phyloP scores from a whole-genome alignment of 139 green algal genomes.

The Dunaliella primolecta region DNA sequence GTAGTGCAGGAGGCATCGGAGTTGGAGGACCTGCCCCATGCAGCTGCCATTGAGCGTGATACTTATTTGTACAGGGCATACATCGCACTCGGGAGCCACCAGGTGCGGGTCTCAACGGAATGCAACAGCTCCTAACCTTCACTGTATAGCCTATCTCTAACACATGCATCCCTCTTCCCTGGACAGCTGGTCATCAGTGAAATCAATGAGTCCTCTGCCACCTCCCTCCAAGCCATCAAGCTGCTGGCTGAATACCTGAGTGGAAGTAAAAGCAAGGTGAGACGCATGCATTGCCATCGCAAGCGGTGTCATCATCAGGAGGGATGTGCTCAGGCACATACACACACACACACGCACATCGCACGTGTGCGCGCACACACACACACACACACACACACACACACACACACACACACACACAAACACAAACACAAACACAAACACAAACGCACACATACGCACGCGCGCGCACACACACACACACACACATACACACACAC shows the following conservation, averaged over 20 bases:
- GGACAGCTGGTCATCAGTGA: slow-evolving; percentile 90
- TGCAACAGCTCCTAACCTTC: neutral
- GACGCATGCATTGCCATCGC: neutral
- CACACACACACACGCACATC: neutral
- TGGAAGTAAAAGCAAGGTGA: slow-evolving; percentile 51
- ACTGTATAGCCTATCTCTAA: neutral
- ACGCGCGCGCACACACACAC: neutral
- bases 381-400: neutral
- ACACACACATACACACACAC: neutral
- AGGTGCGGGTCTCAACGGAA: slow-evolving; percentile 56
- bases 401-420: neutral
- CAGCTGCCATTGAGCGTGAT: slow-evolving; percentile 78
- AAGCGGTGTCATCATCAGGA: neutral
- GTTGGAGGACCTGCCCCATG: slow-evolving; percentile 70
- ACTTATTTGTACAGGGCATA: slow-evolving; percentile 90
- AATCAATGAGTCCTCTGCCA: slow-evolving; percentile 68
- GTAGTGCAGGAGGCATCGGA: slow-evolving; percentile 87
- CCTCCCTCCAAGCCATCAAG: slow-evolving; percentile 83
- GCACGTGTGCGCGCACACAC: too few species aligned
- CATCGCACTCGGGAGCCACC: slow-evolving; percentile 88
- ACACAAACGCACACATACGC: neutral
- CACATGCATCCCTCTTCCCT: neutral
- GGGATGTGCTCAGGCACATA: neutral
- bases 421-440: neutral
- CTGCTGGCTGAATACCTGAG: slow-evolving; percentile 81